A percentile compares a stretch with the other conserved stretches of the same genome.
These are phyloP conservation scores for Aaosphaeria arxii DNA, from an alignment of 2,329 filamentous ascomycete species.

Conservation along the genomic window DNA sequence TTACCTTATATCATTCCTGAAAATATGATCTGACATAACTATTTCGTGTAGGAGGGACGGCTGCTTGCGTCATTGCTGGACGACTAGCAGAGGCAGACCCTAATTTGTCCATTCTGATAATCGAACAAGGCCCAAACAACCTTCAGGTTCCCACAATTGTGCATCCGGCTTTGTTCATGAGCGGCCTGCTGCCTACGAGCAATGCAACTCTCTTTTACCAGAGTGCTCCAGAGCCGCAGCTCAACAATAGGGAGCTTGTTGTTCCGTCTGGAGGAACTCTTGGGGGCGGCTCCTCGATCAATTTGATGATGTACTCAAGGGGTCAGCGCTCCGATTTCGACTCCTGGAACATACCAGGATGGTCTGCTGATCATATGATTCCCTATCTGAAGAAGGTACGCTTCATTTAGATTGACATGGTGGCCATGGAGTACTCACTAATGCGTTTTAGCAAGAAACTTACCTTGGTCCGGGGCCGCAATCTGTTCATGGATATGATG, in stretches of 20 bases:
- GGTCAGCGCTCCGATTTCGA: conserved; percentile 50
- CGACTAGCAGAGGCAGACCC: conserved; percentile 52
- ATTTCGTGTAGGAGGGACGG: conserved; percentile 37
- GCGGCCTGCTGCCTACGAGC: conserved; percentile 48
- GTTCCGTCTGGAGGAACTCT: conserved; percentile 51
- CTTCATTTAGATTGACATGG: conserved; percentile 1
- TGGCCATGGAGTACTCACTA: background rate
- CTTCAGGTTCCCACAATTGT: conserved; percentile 50
- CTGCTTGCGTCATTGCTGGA: conserved; percentile 32
- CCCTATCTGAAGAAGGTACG: conserved; percentile 53
- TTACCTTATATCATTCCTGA: background rate
- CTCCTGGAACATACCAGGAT: conserved; percentile 53
- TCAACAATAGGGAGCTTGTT: conserved; percentile 46
- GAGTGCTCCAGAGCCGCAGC: conserved; percentile 43
- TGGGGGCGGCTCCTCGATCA: conserved; percentile 55
- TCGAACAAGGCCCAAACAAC: conserved; percentile 55
- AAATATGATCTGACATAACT: conserved; percentile 45
- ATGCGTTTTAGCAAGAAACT: conserved; percentile 48
- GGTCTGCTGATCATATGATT: conserved; percentile 51
- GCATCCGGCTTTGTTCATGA: conserved; percentile 51
- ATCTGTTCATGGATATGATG: conserved; percentile 51
- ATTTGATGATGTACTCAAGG: conserved; percentile 44
- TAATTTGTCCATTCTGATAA: conserved; percentile 49
- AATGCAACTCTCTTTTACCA: conserved; percentile 54
- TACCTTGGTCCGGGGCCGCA: conserved; percentile 49